These are phyloP conservation scores for Lichtheimia ramosa DNA, from an alignment of 371 early-diverging fungal species.

Conservation along the genomic window DNA sequence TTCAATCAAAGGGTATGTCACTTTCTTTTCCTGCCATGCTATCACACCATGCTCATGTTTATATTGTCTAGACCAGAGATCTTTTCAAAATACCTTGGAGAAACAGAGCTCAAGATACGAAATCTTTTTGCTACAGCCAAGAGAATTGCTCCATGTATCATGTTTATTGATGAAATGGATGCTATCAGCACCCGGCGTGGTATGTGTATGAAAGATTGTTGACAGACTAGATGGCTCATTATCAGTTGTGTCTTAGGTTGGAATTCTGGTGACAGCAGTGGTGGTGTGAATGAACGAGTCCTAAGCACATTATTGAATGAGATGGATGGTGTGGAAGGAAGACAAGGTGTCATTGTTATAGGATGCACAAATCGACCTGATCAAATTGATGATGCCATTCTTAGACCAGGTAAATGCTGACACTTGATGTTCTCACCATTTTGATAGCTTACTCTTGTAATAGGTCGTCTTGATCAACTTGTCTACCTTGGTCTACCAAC, in stretches of 20 bases:
- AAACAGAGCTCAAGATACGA: conserved; percentile 83
- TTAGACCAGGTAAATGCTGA: conserved; percentile 70
- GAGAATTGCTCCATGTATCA: conserved; percentile 79
- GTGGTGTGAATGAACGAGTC: conserved; percentile 78
- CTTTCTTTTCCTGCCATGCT: background rate
- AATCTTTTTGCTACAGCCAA: conserved; percentile 84
- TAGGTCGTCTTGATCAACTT: conserved; percentile 75
- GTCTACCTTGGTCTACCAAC: conserved; percentile 67
- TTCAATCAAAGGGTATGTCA: conserved; percentile 68
- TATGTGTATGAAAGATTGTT: conserved; percentile 5
- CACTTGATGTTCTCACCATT: background rate
- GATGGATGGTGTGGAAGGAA: conserved; percentile 79
- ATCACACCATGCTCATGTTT: background rate
- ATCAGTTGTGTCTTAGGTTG: conserved; percentile 31
- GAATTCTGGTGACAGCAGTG: conserved; percentile 51
- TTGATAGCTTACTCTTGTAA: background rate
- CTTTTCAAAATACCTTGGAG: conserved; percentile 89
- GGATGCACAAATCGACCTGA: conserved; percentile 82
- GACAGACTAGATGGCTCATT: background rate
- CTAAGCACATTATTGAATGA: conserved; percentile 76
- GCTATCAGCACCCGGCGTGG: conserved; percentile 81
- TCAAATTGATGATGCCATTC: conserved; percentile 83
- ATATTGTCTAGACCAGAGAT: conserved; percentile 63
- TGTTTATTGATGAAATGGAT: conserved; percentile 93
- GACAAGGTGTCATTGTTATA: conserved; percentile 75